Evolutionary conservation across 2,329 filamentous ascomycete genomes (phyloP), one percentile per base, ranked within the genome.

Genomic region (Fusarium humuli): DNA sequence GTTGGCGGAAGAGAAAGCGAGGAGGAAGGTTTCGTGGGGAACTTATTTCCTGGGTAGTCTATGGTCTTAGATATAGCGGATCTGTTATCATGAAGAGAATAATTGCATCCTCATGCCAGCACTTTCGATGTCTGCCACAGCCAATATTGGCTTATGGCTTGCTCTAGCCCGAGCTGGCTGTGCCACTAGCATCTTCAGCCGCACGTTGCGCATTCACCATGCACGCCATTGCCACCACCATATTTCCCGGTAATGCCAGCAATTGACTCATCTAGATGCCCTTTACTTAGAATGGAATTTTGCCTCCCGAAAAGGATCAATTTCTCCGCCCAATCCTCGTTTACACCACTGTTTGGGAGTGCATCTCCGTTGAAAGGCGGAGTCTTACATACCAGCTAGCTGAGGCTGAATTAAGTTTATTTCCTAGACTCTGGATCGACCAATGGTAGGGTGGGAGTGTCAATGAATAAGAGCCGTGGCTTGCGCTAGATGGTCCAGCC

Each of bases 321-420:
- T 22, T 0, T 13, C 27, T 30, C n/a, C 30, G 14, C 2, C 30
- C 22, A 22, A 22, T 22, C 5, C 4, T 22, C 22, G 22, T 22
- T 16, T 22, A 16, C 5, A 18, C 3, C 2, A 7, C 5, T 4
- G 1, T 32, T 23, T 23, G 18, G 5, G 6, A 18, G 10, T 14
- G 11, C 6, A n/a, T 23, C 30, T 50, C 48, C 30, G 48, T 20
- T 16, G 16, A 50, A 9, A n/a, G 18, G 34, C 48, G 30, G 48
- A 18, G 22, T 23, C 4, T 23, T 25, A 18, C 48, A 50, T 37
- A 7, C 48, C 12, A 37, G 16, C 23, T 11, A 6, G 22, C 6
- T 12, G 22, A 30, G 30, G 30, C 48, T 50, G 22, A 50, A 37
- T 25, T 37, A 50, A 25, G 30, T 37, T n/a, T 25, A 11, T 34